Base-by-base conservation (phyloP, 768 basidiomycete genomes). In the Lentinula lateritia region DNA sequence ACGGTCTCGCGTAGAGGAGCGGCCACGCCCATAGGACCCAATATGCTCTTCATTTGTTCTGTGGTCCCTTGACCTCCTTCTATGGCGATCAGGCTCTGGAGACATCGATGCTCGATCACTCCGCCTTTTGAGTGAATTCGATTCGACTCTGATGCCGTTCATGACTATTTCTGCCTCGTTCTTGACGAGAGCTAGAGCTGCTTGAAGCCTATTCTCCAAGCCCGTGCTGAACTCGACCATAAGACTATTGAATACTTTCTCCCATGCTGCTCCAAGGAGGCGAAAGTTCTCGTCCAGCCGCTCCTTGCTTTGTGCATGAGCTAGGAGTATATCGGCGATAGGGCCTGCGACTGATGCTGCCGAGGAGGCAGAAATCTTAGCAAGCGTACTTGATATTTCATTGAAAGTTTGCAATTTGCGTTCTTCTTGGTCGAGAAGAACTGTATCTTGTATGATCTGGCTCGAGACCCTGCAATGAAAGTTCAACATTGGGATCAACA, bases 371-470 rank as follows among this genome's bases (percentile, higher is more conserved):
- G 80, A 78, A 42, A 80, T 74, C 63, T 74, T 76, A 13, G 81
- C 77, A 35, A 85, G 72, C 15, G 79, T 74, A 42, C 77, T 70
- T 7, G 81, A 81, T 52, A 85, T 72, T 38, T 80, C 77, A 2
- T 75, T 80, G 62, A 80, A 84, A 2, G 79, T 80, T 62, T 78
- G 74, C 42, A 80, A 64, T 66, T 81, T 83, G 55, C 75, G 72
- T 62, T 77, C 80, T 64, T 82, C 82, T 60, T 70, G 74, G 46
- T 76, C 75, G 42, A 80, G 72, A 50, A 71, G 70, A 59, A 75
- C 76, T 16, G 73, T 72, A 58, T 81, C 74, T 68, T 78, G 75
- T 55, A 80, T 74, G 52, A 78, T 72, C 65, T 81, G 71, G 50
- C 75, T 77, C 32, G 80, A 80, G 32, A 83, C 65, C 65, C 83